Evolutionary conservation across 2,329 filamentous ascomycete species (phyloP), one percentile per base, ranked within the genome.

Genomic region (Clarireedia homoeocarpa): DNA sequence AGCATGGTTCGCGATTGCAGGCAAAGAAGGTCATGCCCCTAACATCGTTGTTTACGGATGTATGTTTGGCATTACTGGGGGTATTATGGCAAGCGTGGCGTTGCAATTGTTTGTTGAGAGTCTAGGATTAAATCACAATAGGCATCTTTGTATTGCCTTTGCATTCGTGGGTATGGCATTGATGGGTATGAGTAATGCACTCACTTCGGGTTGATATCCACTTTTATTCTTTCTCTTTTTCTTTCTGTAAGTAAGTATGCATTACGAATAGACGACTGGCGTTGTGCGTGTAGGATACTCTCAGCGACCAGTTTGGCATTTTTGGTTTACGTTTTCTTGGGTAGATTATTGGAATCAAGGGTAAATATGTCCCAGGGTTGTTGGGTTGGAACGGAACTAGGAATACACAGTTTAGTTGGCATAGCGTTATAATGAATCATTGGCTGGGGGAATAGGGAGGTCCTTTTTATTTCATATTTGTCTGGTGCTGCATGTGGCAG

Each of bases 11-110:
- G 83, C 84, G 67, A 72, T 91, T 45, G 84, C 89, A 0, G 77
- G 78, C 0, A 67, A 78, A 63, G 63, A 73, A 45, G 77, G 74
- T 2, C 71, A 80, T 60, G 69, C 70, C 0, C 79, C 80, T 15
- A 77, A 78, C 55, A 72, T 76, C n/a, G 75, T 77, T n/a, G 77
- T 78, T 0, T 92, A 94, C 66, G 89, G 85, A 0, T 81, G 81
- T 52, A 85, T 97, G 73, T 99, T 99, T 74, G 91, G 90, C 6
- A 76, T 85, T 9, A 97, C 92, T 0, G 85, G 91, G 0, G 94
- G 94, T 1, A 95, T 99, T 65, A 97, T 99, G 94, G 86, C 90
- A 27, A 94, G 88, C 65, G 94, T 99, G 30, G 91, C 87, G 2
- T 72, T 99, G 67, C 89, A 95, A 72, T 75, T 99, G 6, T 92